Base-by-base conservation (phyloP, 768 basidiomycete genomes). In the Macrocybe gigantea region DNA sequence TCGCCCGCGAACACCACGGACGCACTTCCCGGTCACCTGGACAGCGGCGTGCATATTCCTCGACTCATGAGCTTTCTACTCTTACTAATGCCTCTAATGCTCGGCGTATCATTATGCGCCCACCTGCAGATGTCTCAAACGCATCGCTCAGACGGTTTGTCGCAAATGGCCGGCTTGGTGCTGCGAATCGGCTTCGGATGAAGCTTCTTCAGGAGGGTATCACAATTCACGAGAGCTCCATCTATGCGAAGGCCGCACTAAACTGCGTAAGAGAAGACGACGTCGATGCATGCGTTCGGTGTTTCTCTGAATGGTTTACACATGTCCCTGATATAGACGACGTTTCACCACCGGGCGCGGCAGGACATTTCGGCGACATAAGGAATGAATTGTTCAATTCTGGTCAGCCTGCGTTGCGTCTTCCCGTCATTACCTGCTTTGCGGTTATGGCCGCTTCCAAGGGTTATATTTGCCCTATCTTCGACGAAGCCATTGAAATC, bases 201-300 rank as follows among this genome's bases (percentile, higher is more conserved):
- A 43, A 47, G 9, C 53, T 59, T 33, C 10, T 50, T 7, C 45
- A 43, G 7, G 36, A 38, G 5, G 53, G 48, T 14, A 15, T 53
- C 10, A 35, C 34, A 40, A 57, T 59, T 34, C 34, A 35, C 34
- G 53, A 38, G 29, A 50, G 59, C 30, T 44, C 47, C 9, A 29
- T 47, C 14, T 61, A 54, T 22, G 53, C 50, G 30, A 45, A 51
- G 36, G 60, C 58, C 14, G 60, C 55, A 3, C 45, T 59, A 14
- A 38, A 49, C 2, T 39, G 45, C 34, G 13, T 61, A n/a, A 51
- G 40, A 9, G 53, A 52, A 50, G 41, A 41, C 3, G 44, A 59
- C 14, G 35, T 46, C 14, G 38, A 44, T 1, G 22, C 41, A 7
- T 44, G 43, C 31, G 7, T 56, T 6, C 11, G 33, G 12, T 37